These are phyloP conservation scores for Solanum sejunctum DNA, from an alignment of 257 asterid species.

Conservation along the genomic window DNA sequence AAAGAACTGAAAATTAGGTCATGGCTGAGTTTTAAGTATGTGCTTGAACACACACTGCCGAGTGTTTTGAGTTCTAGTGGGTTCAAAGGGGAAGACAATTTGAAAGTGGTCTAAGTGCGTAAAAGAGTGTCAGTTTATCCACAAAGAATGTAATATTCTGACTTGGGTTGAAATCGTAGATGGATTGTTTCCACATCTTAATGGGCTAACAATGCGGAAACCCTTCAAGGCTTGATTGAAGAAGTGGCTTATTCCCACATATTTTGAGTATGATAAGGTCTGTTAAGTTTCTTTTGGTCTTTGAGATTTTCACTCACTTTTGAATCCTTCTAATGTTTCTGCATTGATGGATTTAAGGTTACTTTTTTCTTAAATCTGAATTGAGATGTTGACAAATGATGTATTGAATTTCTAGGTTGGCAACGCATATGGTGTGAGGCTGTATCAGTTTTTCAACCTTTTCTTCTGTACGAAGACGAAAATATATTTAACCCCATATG, in stretches of 20 bases:
- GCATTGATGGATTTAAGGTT: conserved; percentile 67
- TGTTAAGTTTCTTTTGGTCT: conserved; percentile 64
- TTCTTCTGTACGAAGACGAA: conserved; percentile 76
- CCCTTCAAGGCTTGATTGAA: conserved; percentile 71
- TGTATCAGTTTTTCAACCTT: conserved; percentile 88
- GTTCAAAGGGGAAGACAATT: conserved; percentile 23
- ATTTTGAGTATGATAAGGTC: conserved; percentile 67
- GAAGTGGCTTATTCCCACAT: conserved; percentile 70
- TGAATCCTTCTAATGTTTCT: conserved; percentile 52
- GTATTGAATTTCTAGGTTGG: conserved; percentile 95
- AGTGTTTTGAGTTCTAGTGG: conserved; percentile 1
- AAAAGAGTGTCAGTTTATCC: conserved; percentile 39
- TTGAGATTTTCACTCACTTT: conserved; percentile 41
- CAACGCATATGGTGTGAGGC: conserved; percentile 98
- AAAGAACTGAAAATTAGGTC: background rate
- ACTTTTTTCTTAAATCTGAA: conserved; percentile 43
- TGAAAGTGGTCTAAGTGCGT: conserved; percentile 34
- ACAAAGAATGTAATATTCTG: conserved; percentile 54
- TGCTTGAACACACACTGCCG: background rate
- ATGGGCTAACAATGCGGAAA: conserved; percentile 92
- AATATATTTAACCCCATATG: conserved; percentile 62
- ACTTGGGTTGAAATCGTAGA: conserved; percentile 98
- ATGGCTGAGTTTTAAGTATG: background rate
- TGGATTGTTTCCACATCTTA: conserved; percentile 88
- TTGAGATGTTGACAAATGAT: conserved; percentile 81